phyloP scores from a whole-genome alignment of 352 stramenopile species.

The Globisporangium viniferum region DNA sequence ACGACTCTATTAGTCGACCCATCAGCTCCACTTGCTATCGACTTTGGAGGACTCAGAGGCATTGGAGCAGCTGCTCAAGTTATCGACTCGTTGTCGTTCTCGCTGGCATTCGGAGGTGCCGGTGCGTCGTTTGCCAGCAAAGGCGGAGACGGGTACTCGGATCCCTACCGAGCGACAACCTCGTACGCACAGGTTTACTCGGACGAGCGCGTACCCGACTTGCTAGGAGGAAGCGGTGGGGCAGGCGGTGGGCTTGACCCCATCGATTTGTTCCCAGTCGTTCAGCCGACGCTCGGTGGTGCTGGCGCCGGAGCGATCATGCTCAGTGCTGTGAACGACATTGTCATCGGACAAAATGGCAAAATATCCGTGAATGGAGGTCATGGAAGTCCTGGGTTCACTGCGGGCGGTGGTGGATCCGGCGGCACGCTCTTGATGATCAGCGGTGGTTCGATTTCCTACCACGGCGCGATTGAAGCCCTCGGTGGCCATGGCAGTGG shows the following conservation, averaged over 20 bases:
- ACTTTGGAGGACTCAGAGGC: conserved; percentile 36
- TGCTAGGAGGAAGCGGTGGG: conserved; percentile 91
- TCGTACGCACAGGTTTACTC: conserved; percentile 32
- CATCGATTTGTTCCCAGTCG: conserved; percentile 68
- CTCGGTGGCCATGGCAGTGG: conserved; percentile 80
- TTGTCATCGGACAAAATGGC: conserved; percentile 82
- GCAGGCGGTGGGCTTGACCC: conserved; percentile 80
- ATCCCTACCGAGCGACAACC: conserved; percentile 12
- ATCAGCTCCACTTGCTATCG: conserved; percentile 36
- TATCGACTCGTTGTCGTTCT: conserved; percentile 81
- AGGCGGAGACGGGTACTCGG: conserved; percentile 56
- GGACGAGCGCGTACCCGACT: conserved; percentile 57
- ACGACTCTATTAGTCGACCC: conserved; percentile 25
- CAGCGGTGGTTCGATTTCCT: conserved; percentile 43
- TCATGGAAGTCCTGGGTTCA: conserved; percentile 43
- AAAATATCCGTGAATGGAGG: conserved; percentile 79
- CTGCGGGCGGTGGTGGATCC: conserved; percentile 57
- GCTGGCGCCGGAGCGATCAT: conserved; percentile 85
- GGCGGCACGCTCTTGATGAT: conserved; percentile 50
- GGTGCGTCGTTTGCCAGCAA: conserved; percentile 62
- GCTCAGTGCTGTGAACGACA: conserved; percentile 92
- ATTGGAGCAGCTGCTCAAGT: conserved; percentile 57
- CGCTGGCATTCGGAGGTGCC: conserved; percentile 86
- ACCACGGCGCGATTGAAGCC: conserved; percentile 76
- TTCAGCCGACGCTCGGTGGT: conserved; percentile 81